These are phyloP conservation scores for Paecilomyces sp. DNA, from an alignment of 2,329 filamentous ascomycete genomes.

Conservation along the genomic window DNA sequence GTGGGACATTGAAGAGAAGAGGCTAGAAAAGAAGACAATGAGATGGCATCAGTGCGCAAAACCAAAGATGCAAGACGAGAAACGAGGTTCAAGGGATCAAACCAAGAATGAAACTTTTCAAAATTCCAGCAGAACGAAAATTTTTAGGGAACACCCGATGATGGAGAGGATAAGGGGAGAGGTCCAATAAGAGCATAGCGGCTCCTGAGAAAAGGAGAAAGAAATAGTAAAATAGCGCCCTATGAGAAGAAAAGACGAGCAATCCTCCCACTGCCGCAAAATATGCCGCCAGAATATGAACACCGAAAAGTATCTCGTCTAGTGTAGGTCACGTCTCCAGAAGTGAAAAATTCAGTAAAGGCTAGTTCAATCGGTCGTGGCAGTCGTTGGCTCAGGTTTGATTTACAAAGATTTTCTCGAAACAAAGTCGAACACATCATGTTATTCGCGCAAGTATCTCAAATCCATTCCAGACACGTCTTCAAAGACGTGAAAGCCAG, in stretches of 20 bases:
- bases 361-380: background rate
- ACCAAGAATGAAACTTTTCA: background rate
- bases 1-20: background rate
- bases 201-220: background rate
- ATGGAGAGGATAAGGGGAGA: background rate
- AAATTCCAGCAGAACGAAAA: background rate
- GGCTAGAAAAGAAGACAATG: background rate
- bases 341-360: background rate
- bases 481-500: conserved; percentile 1
- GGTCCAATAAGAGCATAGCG: background rate
- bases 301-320: background rate
- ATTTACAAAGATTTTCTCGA: background rate
- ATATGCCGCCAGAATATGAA: background rate
- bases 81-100: background rate
- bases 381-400: background rate
- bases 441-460: background rate
- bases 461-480: background rate
- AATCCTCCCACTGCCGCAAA: background rate
- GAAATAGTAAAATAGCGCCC: background rate
- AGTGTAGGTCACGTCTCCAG: background rate
- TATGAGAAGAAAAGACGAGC: background rate
- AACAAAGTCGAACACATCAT: background rate
- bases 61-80: background rate
- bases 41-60: background rate
- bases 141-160: background rate